These are phyloP conservation scores for Agapanthus africanus DNA, from an alignment of 106 monocot genomes.

Conservation along the genomic window DNA sequence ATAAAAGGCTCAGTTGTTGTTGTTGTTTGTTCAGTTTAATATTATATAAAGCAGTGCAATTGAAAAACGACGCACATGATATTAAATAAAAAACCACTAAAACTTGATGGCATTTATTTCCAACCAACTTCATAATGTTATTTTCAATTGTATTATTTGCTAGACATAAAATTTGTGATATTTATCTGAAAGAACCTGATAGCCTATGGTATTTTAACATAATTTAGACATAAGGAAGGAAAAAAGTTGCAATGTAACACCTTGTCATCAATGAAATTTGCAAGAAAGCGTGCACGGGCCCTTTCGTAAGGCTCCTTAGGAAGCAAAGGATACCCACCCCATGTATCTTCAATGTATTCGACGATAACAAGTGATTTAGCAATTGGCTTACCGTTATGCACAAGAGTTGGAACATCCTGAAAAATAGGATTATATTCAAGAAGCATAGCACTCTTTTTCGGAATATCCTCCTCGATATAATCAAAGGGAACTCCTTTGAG, in stretches of 20 bases:
- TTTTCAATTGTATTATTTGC: too few relatives aligned
- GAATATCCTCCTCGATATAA: neutral
- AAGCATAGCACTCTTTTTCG: neutral
- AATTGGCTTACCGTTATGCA: neutral
- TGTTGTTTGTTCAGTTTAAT: too few relatives aligned
- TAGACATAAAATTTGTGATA: too few relatives aligned
- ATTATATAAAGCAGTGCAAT: too few relatives aligned
- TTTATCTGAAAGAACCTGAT: too few relatives aligned
- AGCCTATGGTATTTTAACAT: neutral
- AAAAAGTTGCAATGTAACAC: neutral
- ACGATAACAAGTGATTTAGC: neutral
- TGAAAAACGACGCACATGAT: too few relatives aligned
- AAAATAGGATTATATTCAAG: neutral
- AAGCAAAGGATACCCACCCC: neutral
- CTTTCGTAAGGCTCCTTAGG: slow-evolving; percentile 9
- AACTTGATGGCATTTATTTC: too few relatives aligned
- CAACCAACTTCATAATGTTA: too few relatives aligned
- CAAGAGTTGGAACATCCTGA: neutral
- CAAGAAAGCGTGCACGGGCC: slow-evolving; percentile 10
- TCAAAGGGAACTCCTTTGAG: neutral
- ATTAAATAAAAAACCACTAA: too few relatives aligned
- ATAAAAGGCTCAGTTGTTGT: too few relatives aligned
- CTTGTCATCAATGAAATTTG: slow-evolving; percentile 11
- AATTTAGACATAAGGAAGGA: neutral
- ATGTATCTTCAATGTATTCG: neutral